These are phyloP conservation scores for Mallotus japonicus DNA, from an alignment of 441 rosid genomes.

Conservation along the genomic window DNA sequence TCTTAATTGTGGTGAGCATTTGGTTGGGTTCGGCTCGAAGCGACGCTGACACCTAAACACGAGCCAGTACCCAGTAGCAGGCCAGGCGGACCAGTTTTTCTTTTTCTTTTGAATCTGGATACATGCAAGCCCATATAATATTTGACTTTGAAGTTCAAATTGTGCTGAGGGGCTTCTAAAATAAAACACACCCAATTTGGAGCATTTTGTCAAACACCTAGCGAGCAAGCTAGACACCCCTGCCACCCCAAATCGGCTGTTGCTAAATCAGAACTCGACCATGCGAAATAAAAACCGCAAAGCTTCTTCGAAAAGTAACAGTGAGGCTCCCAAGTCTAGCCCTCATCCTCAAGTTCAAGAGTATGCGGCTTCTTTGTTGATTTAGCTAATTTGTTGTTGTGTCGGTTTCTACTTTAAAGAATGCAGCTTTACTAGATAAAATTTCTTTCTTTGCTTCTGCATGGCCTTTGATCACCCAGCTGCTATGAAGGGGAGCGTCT, in stretches of 20 bases:
- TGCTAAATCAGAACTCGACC: neutral
- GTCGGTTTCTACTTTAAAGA: neutral
- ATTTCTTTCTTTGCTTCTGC: neutral
- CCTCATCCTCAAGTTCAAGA: slow-evolving; percentile 28
- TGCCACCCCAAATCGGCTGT: neutral
- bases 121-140: too few relatives aligned
- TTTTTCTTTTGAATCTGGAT: neutral
- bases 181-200: neutral
- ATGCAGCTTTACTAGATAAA: neutral
- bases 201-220: slow-evolving; percentile 2
- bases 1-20: too few relatives aligned
- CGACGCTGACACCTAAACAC: neutral
- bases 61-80: neutral
- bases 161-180: slow-evolving; percentile 15
- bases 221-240: neutral
- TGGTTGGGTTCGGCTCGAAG: too few relatives aligned
- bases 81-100: neutral
- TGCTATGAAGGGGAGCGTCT: slow-evolving; percentile 69
- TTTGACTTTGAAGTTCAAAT: too few relatives aligned
- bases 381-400: neutral
- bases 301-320: slow-evolving; percentile 18
- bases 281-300: slow-evolving; percentile 28
- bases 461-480: slow-evolving; percentile 26
- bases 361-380: slow-evolving; percentile 20
- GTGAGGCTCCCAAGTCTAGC: slow-evolving; percentile 12